Evolutionary conservation across 2,329 filamentous ascomycete genomes (phyloP).

Genomic region (Stachybotrys chartarum): DNA sequence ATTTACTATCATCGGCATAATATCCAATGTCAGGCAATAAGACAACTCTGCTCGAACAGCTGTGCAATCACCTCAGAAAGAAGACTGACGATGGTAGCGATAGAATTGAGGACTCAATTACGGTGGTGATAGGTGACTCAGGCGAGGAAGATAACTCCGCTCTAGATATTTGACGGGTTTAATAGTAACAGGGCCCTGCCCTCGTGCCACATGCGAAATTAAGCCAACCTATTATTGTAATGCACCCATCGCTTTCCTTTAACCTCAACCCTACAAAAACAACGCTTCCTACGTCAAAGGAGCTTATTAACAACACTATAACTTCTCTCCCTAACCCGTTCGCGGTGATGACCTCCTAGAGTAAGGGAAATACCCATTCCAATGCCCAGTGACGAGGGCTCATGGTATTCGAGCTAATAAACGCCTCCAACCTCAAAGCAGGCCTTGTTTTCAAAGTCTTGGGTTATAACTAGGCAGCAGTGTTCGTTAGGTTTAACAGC

Average conservation of each 20-base stretch:
- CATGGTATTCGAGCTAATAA: background rate
- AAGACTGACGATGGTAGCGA: background rate
- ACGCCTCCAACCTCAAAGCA: background rate
- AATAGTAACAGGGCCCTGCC: background rate
- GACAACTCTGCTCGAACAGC: background rate
- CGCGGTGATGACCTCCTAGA: background rate
- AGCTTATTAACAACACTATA: background rate
- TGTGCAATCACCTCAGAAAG: background rate
- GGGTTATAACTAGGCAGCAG: background rate
- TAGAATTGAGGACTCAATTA: background rate
- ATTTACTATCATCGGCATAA: background rate
- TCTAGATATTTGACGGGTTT: background rate
- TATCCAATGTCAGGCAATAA: background rate
- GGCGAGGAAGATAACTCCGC: background rate
- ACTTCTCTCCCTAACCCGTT: background rate
- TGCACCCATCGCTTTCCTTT: background rate
- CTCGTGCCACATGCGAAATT: background rate
- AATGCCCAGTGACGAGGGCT: background rate
- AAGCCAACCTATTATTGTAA: background rate
- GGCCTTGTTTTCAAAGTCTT: background rate
- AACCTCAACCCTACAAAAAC: background rate
- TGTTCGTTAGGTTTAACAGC: background rate
- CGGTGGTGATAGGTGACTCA: background rate
- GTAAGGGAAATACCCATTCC: background rate
- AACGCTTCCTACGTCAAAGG: background rate